Evolutionary conservation across 768 basidiomycete species (phyloP).

Genomic region (Termitomyces sp.): DNA sequence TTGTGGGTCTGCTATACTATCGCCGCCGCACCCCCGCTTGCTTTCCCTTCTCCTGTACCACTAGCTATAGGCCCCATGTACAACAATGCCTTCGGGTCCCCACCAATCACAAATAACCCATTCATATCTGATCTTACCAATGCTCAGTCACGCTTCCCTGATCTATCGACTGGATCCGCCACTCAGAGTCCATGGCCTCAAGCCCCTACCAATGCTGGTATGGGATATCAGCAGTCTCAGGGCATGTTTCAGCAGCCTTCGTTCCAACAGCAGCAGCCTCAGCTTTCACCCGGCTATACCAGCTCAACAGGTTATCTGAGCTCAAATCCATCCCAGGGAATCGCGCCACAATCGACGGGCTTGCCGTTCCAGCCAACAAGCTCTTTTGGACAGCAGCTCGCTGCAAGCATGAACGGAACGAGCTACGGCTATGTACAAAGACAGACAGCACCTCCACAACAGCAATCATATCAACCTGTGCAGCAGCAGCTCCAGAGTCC

Average conservation of each 20-base stretch:
- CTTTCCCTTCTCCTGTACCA: slow-evolving; percentile 1
- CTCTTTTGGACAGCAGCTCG: slow-evolving; percentile 55
- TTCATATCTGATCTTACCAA: slow-evolving; percentile 54
- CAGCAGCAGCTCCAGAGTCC: slow-evolving; percentile 47
- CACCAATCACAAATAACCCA: slow-evolving; percentile 57
- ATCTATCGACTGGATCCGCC: slow-evolving; percentile 38
- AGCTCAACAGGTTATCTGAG: slow-evolving; percentile 7
- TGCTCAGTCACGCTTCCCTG: slow-evolving; percentile 58
- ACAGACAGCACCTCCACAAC: slow-evolving; percentile 20
- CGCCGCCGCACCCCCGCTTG: not conserved
- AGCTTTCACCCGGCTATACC: slow-evolving; percentile 20
- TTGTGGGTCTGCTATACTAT: not conserved
- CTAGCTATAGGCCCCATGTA: slow-evolving; percentile 36
- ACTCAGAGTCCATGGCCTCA: slow-evolving; percentile 36
- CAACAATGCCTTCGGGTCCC: slow-evolving; percentile 36
- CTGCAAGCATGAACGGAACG: slow-evolving; percentile 32
- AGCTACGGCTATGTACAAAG: slow-evolving; percentile 36
- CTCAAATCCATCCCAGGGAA: slow-evolving; percentile 14
- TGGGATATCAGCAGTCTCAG: slow-evolving; percentile 30
- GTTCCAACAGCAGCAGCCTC: slow-evolving; percentile 30
- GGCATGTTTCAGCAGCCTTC: slow-evolving; percentile 26
- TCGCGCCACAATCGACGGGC: slow-evolving; percentile 16
- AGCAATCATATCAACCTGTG: slow-evolving; percentile 34
- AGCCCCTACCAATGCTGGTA: slow-evolving; percentile 12
- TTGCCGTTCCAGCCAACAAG: slow-evolving; percentile 45